phyloP scores from a whole-genome alignment of 1,284 basidiomycete species.

The Pseudozyma thailandica region DNA sequence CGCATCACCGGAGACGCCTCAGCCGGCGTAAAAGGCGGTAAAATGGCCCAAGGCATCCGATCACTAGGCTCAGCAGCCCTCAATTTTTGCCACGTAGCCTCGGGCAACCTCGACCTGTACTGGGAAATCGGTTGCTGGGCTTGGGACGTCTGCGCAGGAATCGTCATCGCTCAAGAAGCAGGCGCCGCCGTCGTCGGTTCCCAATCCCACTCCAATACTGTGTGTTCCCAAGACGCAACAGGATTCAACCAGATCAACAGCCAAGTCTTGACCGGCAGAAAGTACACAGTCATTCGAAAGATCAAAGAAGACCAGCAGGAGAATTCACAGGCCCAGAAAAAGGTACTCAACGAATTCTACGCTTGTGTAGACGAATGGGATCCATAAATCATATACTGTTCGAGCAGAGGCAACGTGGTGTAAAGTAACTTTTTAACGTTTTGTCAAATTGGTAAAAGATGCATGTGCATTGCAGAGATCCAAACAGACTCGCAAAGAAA shows the following conservation, averaged over 20 bases:
- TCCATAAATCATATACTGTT: no score
- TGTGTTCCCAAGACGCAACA: slow-evolving; percentile 71
- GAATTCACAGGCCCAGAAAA: slow-evolving; percentile 79
- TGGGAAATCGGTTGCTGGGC: slow-evolving; percentile 68
- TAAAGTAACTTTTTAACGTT: no score
- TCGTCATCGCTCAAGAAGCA: slow-evolving; percentile 91
- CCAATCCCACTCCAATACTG: slow-evolving; percentile 49
- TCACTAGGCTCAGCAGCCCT: slow-evolving; percentile 62
- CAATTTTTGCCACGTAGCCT: slow-evolving; percentile 60
- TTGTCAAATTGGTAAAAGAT: no score
- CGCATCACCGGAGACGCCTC: slow-evolving; percentile 80
- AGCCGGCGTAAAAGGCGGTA: slow-evolving; percentile 75
- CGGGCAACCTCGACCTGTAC: slow-evolving; percentile 62
- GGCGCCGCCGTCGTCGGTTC: slow-evolving; percentile 52
- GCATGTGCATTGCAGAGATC: no score
- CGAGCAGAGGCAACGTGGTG: no score
- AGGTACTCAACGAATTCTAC: slow-evolving; percentile 86
- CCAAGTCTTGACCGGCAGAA: slow-evolving; percentile 81
- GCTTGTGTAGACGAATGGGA: slow-evolving; percentile 80
- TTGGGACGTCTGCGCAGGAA: slow-evolving; percentile 76
- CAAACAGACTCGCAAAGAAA: no score
- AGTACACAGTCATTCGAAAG: slow-evolving; percentile 80
- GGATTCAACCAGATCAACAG: slow-evolving; percentile 72
- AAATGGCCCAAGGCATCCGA: slow-evolving; percentile 81
- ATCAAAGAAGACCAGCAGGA: slow-evolving; percentile 71